These are phyloP conservation scores for Pelargonium fulgidum DNA, from an alignment of 441 rosid genomes.

Conservation along the genomic window DNA sequence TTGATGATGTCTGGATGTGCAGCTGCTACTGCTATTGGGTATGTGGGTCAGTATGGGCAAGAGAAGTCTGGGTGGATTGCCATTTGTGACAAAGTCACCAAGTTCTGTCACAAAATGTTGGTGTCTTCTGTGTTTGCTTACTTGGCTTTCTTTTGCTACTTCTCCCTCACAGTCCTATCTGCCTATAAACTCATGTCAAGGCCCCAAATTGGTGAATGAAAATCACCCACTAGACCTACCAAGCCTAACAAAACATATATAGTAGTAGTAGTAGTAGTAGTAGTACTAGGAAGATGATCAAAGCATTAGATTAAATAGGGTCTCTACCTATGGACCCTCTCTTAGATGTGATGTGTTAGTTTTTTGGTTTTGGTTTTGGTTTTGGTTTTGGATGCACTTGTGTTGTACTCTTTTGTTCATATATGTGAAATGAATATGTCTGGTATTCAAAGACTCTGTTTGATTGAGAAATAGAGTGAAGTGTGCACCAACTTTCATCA, in stretches of 20 bases:
- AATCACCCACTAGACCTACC: background rate
- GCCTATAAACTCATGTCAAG: slow-evolving; percentile 26
- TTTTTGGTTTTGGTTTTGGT: background rate
- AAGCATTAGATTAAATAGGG: background rate
- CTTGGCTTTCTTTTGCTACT: slow-evolving; percentile 40
- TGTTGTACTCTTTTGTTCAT: background rate
- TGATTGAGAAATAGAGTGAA: background rate
- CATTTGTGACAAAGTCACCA: slow-evolving; percentile 32
- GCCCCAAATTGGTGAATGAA: too few species aligned
- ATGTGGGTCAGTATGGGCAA: slow-evolving; percentile 41
- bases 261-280: background rate
- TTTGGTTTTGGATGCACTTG: background rate
- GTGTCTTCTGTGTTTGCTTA: slow-evolving; percentile 39
- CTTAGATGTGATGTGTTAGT: background rate
- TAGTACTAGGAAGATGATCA: background rate
- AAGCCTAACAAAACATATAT: background rate
- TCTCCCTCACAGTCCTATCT: slow-evolving; percentile 32
- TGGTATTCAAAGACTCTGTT: background rate
- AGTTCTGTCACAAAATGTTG: slow-evolving; percentile 38
- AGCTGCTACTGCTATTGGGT: slow-evolving; percentile 48
- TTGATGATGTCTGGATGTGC: slow-evolving; percentile 45
- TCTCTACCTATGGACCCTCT: background rate
- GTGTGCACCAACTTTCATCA: too few species aligned
- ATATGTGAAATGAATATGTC: background rate
- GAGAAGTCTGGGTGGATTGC: slow-evolving; percentile 36